Conservation (phyloP, 305 asterid genomes). For the Coffea humblotiana region DNA sequence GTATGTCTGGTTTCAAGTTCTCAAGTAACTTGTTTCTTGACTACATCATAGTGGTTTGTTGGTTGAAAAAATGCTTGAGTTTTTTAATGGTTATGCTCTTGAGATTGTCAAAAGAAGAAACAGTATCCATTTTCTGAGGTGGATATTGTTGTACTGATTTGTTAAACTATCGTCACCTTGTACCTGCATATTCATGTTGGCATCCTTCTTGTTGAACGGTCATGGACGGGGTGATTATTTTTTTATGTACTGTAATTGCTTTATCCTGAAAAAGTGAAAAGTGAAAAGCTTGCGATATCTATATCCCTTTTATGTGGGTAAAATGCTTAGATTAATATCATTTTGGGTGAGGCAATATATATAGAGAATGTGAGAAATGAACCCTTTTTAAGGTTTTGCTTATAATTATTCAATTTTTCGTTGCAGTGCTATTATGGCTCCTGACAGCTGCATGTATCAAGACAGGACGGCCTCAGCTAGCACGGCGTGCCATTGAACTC, state of each 20-base stretch:
- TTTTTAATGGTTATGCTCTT: neutral
- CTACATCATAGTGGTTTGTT: neutral
- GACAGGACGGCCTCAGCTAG: conserved; percentile 74
- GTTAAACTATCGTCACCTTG: neutral
- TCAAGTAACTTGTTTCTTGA: neutral
- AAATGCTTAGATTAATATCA: neutral
- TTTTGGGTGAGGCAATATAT: neutral
- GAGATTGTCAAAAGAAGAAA: neutral
- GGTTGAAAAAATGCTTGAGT: neutral
- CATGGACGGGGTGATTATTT: neutral
- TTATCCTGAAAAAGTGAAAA: neutral
- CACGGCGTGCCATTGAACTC: conserved; percentile 71
- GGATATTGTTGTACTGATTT: neutral
- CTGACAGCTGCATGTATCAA: conserved; percentile 88
- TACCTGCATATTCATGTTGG: neutral
- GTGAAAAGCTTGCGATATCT: neutral
- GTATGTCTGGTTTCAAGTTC: neutral
- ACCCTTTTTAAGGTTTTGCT: neutral
- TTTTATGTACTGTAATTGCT: neutral
- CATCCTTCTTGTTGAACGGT: neutral
- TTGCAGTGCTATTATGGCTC: conserved; percentile 75
- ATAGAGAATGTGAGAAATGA: neutral
- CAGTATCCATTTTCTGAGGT: neutral
- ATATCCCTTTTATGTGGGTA: neutral
- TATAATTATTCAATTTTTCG: conserved; percentile 18